These are phyloP conservation scores for Salix koriyanagi DNA, from an alignment of 345 rosid species.

Conservation along the genomic window DNA sequence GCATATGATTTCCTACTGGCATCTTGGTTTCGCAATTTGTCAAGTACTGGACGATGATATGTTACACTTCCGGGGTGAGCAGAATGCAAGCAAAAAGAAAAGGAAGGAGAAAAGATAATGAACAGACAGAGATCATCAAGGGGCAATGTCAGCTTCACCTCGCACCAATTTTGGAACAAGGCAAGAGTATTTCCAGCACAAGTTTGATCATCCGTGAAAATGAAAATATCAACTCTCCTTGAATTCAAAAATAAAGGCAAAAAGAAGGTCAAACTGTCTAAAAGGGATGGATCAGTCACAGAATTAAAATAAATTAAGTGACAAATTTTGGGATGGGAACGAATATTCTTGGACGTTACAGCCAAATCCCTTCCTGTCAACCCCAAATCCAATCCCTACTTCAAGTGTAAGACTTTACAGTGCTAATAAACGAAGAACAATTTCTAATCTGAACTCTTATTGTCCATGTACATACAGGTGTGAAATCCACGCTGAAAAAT, in stretches of 20 bases:
- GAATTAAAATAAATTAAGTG: not conserved
- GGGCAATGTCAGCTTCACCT: not conserved
- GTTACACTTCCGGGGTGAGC: too few relatives aligned
- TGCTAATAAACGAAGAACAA: constrained; percentile 15
- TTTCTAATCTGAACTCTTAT: constrained; percentile 24
- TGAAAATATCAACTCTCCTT: not conserved
- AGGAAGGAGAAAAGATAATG: not conserved
- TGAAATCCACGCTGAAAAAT: constrained; percentile 13
- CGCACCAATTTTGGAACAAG: not conserved
- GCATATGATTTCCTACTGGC: not conserved
- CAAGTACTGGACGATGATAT: too few relatives aligned
- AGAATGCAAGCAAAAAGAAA: not conserved
- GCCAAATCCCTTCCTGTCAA: constrained; percentile 14
- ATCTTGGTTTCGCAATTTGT: not conserved
- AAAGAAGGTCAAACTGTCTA: not conserved
- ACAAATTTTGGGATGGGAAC: not conserved
- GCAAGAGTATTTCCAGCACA: not conserved
- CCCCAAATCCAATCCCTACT: constrained; percentile 16
- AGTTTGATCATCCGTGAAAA: not conserved
- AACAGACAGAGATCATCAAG: not conserved
- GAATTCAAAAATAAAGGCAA: not conserved
- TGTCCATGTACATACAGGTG: constrained; percentile 20
- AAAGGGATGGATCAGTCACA: not conserved
- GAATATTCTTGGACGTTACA: constrained; percentile 8
- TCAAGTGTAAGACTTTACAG: constrained; percentile 24